Conservation (phyloP, 1,139 yeast genomes). For the Schwanniomyces etchellsii region DNA sequence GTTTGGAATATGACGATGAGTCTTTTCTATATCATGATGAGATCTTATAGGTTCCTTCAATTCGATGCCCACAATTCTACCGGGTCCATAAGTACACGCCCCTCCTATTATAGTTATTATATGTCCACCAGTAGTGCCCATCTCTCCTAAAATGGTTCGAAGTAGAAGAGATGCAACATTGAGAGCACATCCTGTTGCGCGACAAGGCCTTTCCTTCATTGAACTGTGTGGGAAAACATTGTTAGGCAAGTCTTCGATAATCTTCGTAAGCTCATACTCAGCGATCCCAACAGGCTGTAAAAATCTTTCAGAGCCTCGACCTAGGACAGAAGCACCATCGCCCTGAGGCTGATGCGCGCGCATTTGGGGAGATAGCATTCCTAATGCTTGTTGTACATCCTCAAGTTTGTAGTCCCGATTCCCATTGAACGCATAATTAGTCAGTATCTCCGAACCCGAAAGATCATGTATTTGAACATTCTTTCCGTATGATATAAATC, state of each 20-base stretch:
- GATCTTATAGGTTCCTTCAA: slow-evolving; percentile 54
- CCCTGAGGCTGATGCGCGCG: slow-evolving; percentile 8
- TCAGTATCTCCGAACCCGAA: slow-evolving; percentile 20
- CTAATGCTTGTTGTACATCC: slow-evolving; percentile 47
- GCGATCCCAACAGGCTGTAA: slow-evolving; percentile 45
- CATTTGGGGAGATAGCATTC: slow-evolving; percentile 41
- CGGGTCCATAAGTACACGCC: slow-evolving; percentile 55
- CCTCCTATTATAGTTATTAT: slow-evolving; percentile 56
- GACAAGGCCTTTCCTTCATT: slow-evolving; percentile 43
- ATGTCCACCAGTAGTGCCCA: slow-evolving; percentile 50
- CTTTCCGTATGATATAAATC: slow-evolving; percentile 59
- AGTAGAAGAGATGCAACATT: slow-evolving; percentile 53
- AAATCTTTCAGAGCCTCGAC: slow-evolving; percentile 29
- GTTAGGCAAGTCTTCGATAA: slow-evolving; percentile 47
- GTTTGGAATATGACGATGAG: slow-evolving; percentile 29
- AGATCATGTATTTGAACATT: slow-evolving; percentile 61
- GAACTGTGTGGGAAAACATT: slow-evolving; percentile 49
- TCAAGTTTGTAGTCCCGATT: slow-evolving; percentile 47
- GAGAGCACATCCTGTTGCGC: slow-evolving; percentile 66
- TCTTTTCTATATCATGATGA: slow-evolving; percentile 50
- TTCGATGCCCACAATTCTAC: slow-evolving; percentile 41
- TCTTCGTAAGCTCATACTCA: slow-evolving; percentile 50
- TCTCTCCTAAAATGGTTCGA: slow-evolving; percentile 35
- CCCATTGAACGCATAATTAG: slow-evolving; percentile 53
- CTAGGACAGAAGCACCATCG: slow-evolving; percentile 14